These are phyloP conservation scores for Plasmodium coatneyi DNA, from an alignment of 169 alveolate genomes.

Conservation along the genomic window DNA sequence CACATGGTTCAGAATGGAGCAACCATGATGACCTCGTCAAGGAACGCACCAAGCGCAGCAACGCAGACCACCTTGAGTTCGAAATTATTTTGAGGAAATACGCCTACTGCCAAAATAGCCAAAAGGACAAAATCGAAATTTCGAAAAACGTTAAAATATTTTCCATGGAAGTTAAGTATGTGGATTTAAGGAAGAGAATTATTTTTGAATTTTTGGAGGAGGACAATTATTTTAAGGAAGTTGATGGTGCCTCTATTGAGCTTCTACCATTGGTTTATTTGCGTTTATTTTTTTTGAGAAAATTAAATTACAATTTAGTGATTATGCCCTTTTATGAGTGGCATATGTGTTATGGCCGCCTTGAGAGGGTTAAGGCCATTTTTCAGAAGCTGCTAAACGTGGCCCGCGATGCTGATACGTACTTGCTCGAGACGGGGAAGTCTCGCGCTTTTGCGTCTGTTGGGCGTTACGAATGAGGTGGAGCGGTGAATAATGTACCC, in stretches of 20 bases:
- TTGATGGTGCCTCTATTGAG: constrained; percentile 49
- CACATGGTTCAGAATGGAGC: not conserved
- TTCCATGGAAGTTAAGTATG: constrained; percentile 19
- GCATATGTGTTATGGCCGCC: constrained; percentile 48
- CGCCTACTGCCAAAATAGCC: constrained; percentile 47
- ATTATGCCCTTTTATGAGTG: constrained; percentile 71
- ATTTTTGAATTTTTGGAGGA: constrained; percentile 63
- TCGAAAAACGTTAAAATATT: constrained; percentile 22
- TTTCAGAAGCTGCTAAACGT: constrained; percentile 43
- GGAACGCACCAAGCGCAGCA: not conserved
- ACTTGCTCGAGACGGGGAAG: constrained; percentile 2
- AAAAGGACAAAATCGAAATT: constrained; percentile 37
- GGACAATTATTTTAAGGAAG: constrained; percentile 40
- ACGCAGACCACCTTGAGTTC: constrained; percentile 17
- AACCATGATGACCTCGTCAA: not conserved
- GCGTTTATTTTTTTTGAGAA: constrained; percentile 27
- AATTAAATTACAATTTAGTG: constrained; percentile 45
- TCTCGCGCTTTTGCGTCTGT: constrained; percentile 30
- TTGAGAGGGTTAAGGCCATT: constrained; percentile 52
- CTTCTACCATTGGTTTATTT: constrained; percentile 29
- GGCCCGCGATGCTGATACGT: not conserved
- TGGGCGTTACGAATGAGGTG: constrained; percentile 28
- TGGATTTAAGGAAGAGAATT: constrained; percentile 59
- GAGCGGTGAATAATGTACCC: not conserved
- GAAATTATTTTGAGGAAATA: constrained; percentile 73